These are phyloP conservation scores for Linnemannia elongata DNA, from an alignment of 192 early-diverging fungal genomes.

Conservation along the genomic window DNA sequence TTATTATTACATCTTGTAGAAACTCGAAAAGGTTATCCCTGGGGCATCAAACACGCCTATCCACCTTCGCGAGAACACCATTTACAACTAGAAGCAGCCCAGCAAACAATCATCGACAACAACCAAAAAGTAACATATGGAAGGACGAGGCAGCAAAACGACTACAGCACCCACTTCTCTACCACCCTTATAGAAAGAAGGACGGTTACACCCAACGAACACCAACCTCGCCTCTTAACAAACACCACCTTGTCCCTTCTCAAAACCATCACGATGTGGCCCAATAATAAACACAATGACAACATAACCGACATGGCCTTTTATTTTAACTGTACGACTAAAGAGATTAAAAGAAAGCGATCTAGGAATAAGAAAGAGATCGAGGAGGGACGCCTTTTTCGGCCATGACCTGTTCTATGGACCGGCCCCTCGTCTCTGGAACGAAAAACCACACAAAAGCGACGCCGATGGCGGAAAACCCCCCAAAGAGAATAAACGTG, in stretches of 20 bases:
- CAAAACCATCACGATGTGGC: background rate
- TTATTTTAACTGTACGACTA: background rate
- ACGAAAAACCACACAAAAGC: slow-evolving; percentile 76
- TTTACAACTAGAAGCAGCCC: slow-evolving; percentile 42
- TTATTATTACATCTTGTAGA: slow-evolving; percentile 38
- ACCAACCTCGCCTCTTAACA: background rate
- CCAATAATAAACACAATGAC: background rate
- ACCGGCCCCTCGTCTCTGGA: slow-evolving; percentile 85
- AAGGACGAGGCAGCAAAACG: background rate
- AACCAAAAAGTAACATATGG: background rate
- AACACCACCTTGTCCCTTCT: background rate
- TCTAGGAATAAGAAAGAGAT: background rate
- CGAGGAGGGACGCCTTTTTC: slow-evolving; percentile 17
- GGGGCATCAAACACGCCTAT: slow-evolving; percentile 64
- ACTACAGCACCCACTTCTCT: background rate
- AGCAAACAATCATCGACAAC: background rate
- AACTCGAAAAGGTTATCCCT: slow-evolving; percentile 80
- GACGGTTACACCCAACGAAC: background rate
- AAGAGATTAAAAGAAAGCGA: background rate
- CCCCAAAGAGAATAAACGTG: slow-evolving; percentile 77
- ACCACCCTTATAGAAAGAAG: background rate
- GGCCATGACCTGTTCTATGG: slow-evolving; percentile 66
- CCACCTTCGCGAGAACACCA: slow-evolving; percentile 53
- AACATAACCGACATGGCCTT: background rate
- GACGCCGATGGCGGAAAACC: slow-evolving; percentile 72